Conservation (phyloP, 768 basidiomycete genomes). For the Leccinum olivaceopallidum region DNA sequence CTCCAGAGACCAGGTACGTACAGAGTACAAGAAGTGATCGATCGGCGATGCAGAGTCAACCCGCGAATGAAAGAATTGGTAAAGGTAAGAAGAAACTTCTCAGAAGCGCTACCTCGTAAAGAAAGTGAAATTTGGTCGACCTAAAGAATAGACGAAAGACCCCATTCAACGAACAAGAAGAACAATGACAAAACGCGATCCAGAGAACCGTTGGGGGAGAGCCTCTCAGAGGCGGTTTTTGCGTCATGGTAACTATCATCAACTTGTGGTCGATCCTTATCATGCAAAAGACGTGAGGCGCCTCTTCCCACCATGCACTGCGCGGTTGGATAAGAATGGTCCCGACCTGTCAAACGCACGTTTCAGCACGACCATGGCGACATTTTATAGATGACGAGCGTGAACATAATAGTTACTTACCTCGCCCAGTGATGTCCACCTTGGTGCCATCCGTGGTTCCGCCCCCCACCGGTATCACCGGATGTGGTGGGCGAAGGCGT, state of each 20-base stretch:
- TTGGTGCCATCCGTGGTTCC: neutral
- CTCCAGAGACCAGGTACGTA: neutral
- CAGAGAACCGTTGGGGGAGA: neutral
- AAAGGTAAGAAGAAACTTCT: neutral
- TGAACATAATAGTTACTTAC: slow-evolving; percentile 3
- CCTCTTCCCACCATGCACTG: slow-evolving; percentile 10
- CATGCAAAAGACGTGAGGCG: slow-evolving; percentile 1
- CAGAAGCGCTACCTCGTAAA: neutral
- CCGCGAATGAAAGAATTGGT: neutral
- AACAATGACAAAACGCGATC: neutral
- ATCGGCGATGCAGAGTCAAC: neutral
- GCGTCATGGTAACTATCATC: neutral
- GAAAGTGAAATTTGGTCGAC: neutral
- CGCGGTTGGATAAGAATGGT: neutral
- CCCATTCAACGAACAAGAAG: neutral
- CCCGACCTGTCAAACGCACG: slow-evolving; percentile 1
- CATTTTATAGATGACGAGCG: neutral
- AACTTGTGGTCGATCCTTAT: neutral
- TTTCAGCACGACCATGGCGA: neutral
- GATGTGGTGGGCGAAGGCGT: neutral
- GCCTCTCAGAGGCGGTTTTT: neutral
- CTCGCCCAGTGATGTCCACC: slow-evolving; percentile 2
- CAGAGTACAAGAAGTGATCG: neutral
- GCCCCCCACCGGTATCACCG: neutral
- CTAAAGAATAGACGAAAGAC: neutral